phyloP scores from a whole-genome alignment of 1,139 yeast species.

The Lodderomyces margitis region DNA sequence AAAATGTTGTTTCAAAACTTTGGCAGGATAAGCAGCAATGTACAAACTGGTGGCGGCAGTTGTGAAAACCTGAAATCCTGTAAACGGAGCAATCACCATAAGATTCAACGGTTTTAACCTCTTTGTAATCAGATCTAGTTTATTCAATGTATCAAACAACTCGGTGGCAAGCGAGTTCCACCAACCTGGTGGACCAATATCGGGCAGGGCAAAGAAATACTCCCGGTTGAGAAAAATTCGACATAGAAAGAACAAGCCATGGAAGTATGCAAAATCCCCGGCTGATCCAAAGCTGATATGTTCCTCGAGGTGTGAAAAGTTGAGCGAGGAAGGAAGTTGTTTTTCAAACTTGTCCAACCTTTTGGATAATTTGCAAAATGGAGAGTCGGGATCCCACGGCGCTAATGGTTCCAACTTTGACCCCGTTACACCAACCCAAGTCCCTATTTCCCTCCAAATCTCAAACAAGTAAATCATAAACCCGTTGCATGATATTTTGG shows the following conservation, averaged over 20 bases:
- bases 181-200: conserved; percentile 28
- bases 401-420: conserved; percentile 26
- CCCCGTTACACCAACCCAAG: conserved; percentile 34
- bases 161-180: conserved; percentile 26
- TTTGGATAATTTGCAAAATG: conserved; percentile 21
- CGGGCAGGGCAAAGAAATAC: conserved; percentile 32
- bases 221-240: conserved; percentile 34
- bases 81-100: conserved; percentile 40
- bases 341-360: conserved; percentile 22
- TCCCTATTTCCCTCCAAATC: conserved; percentile 31
- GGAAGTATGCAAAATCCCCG: conserved; percentile 36
- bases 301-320: conserved; percentile 26
- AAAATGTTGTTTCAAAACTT: conserved; percentile 16
- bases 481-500: conserved; percentile 21
- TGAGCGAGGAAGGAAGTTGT: conserved; percentile 23
- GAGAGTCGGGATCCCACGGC: conserved; percentile 28
- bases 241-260: conserved; percentile 32
- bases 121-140: conserved; percentile 22
- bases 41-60: conserved; percentile 32
- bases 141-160: conserved; percentile 25
- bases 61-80: conserved; percentile 38
- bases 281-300: conserved; percentile 33
- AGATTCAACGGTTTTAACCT: conserved; percentile 24
- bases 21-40: conserved; percentile 28
- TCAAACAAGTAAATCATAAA: conserved; percentile 30